phyloP scores from a whole-genome alignment of 1,139 yeast genomes.

The Insectozyma bohioensis region DNA sequence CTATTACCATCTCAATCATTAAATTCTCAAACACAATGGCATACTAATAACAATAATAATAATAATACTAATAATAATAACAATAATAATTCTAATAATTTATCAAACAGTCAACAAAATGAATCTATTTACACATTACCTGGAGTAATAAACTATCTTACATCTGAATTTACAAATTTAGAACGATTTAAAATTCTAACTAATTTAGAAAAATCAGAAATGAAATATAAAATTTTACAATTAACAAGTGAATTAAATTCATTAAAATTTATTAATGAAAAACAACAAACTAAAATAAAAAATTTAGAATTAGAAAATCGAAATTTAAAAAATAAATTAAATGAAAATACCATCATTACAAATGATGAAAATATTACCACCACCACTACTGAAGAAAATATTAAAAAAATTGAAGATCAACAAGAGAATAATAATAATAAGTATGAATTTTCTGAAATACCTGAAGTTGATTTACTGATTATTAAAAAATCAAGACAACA shows the following conservation, averaged over 20 bases:
- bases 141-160: slow-evolving; percentile 63
- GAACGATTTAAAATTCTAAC: slow-evolving; percentile 58
- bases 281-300: slow-evolving; percentile 32
- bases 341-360: slow-evolving; percentile 3
- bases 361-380: background rate
- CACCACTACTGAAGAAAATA: background rate
- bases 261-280: slow-evolving; percentile 36
- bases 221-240: slow-evolving; percentile 54
- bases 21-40: slow-evolving; percentile 15
- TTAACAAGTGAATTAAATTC: slow-evolving; percentile 55
- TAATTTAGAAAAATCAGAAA: slow-evolving; percentile 55
- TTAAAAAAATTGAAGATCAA: slow-evolving; percentile 2
- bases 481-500: slow-evolving; percentile 41
- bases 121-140: slow-evolving; percentile 51
- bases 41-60: slow-evolving; percentile 12
- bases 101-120: slow-evolving; percentile 13
- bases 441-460: slow-evolving; percentile 18
- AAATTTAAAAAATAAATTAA: slow-evolving; percentile 12
- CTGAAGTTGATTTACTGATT: slow-evolving; percentile 40
- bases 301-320: slow-evolving; percentile 27
- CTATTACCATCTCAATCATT: slow-evolving; percentile 1
- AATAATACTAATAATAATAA: slow-evolving; percentile 16
- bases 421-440: no score
- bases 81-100: slow-evolving; percentile 9
- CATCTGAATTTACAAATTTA: slow-evolving; percentile 58